Percentiles rank a stretch among this genome's conserved stretches.
Evolutionary conservation across 2,329 filamentous ascomycete genomes (phyloP).

Genomic region (Cladosporium sp.): DNA sequence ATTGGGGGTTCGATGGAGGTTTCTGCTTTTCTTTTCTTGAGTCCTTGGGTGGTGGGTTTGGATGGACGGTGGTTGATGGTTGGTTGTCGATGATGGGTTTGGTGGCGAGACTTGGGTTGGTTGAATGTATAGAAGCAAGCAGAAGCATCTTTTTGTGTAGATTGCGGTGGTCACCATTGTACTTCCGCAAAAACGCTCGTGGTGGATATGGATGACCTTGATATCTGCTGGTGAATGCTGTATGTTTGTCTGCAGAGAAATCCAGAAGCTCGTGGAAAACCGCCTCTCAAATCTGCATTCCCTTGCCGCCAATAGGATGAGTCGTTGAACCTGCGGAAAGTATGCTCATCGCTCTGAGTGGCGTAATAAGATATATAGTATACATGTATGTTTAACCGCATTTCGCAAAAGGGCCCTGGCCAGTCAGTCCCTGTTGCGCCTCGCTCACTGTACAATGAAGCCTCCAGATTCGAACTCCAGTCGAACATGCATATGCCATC

Average conservation of each 20-base stretch:
- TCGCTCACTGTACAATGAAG: conserved; percentile 13
- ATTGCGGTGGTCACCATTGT: neutral
- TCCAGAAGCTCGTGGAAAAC: neutral
- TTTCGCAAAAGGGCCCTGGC: neutral
- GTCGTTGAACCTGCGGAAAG: neutral
- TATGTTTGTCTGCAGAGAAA: neutral
- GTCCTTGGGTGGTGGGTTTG: neutral
- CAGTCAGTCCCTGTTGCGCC: conserved; percentile 11
- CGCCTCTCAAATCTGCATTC: neutral
- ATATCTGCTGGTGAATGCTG: neutral
- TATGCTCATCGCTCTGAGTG: conserved; percentile 11
- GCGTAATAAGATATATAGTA: conserved; percentile 17
- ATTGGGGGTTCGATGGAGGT: neutral
- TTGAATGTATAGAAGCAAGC: neutral
- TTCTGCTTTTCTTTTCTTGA: neutral
- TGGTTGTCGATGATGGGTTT: neutral
- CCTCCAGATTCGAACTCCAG: conserved; percentile 1
- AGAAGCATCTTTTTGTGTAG: neutral
- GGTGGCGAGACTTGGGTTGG: neutral
- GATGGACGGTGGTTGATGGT: neutral
- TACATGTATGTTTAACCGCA: neutral
- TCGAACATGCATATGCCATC: conserved; percentile 8
- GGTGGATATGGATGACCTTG: neutral
- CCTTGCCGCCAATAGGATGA: neutral
- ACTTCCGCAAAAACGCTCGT: neutral